A percentile compares a stretch with the other conserved stretches of the same genome.
Conservation (phyloP, 306 rosid genomes). For the Cajanus cajan region DNA sequence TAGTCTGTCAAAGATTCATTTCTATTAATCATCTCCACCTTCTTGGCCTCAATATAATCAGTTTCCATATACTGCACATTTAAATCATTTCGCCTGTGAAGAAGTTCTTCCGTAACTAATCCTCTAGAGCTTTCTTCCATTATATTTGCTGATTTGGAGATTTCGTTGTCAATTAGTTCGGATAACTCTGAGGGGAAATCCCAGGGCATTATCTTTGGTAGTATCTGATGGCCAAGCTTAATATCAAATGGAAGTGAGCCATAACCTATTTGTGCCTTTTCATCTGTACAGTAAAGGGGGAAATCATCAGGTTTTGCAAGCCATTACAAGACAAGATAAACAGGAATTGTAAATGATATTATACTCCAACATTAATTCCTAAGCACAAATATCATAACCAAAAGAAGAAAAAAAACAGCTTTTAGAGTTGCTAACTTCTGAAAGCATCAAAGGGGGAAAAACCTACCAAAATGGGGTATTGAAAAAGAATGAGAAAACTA, state of each 20-base stretch:
- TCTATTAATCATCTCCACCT: constrained; percentile 70
- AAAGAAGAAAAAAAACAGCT: neutral
- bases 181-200: constrained; percentile 76
- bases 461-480: neutral
- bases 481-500: neutral
- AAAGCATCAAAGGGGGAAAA: neutral
- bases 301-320: constrained; percentile 17
- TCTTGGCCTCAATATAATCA: constrained; percentile 58
- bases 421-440: neutral
- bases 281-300: constrained; percentile 48
- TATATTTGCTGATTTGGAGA: constrained; percentile 41
- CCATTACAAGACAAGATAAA: constrained; percentile 7
- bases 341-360: neutral
- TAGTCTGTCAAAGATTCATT: constrained; percentile 59
- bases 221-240: constrained; percentile 70
- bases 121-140: constrained; percentile 50
- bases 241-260: constrained; percentile 69
- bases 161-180: constrained; percentile 65
- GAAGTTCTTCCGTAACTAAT: constrained; percentile 40
- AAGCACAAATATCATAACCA: constrained; percentile 15
- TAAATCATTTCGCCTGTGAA: constrained; percentile 37
- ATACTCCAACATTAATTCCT: constrained; percentile 6
- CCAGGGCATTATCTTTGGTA: constrained; percentile 92
- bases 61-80: constrained; percentile 34
- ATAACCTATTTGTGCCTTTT: constrained; percentile 35